phyloP scores from a whole-genome alignment of 495 filamentous ascomycete genomes.

The Cenococcum geophilum region DNA sequence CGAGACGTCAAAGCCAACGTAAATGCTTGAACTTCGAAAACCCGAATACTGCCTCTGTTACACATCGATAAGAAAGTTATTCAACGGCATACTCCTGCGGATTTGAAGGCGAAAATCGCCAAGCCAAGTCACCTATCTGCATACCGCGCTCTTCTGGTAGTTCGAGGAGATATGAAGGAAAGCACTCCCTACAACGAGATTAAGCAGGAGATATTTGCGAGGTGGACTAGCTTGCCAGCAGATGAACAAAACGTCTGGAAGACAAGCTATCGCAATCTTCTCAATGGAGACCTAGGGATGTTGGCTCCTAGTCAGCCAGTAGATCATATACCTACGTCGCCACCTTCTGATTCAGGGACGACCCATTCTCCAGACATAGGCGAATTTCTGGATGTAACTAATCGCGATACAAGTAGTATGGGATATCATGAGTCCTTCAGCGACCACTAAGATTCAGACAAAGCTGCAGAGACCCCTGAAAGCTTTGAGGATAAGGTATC shows the following conservation, averaged over 20 bases:
- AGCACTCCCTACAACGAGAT: background rate
- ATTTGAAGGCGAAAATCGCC: background rate
- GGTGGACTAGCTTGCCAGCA: background rate
- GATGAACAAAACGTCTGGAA: background rate
- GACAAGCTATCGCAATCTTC: background rate
- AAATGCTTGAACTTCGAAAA: background rate
- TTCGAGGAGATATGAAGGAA: background rate
- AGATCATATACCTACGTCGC: too few species aligned
- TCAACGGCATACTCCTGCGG: background rate
- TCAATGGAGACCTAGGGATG: background rate
- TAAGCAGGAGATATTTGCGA: background rate
- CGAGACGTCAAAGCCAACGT: background rate
- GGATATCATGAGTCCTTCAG: too few species aligned
- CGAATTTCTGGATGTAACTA: too few species aligned
- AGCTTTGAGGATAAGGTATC: too few species aligned
- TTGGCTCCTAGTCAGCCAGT: background rate
- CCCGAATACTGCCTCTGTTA: background rate
- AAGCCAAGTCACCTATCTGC: background rate
- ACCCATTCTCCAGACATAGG: too few species aligned
- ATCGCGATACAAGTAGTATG: too few species aligned
- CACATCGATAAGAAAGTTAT: background rate
- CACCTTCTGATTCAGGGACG: too few species aligned
- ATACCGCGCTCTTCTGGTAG: background rate
- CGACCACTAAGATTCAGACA: too few species aligned
- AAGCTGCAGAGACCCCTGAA: too few species aligned